Evolutionary conservation across 129 eudicot species (phyloP).

Genomic region (Escallonia herrerae): DNA sequence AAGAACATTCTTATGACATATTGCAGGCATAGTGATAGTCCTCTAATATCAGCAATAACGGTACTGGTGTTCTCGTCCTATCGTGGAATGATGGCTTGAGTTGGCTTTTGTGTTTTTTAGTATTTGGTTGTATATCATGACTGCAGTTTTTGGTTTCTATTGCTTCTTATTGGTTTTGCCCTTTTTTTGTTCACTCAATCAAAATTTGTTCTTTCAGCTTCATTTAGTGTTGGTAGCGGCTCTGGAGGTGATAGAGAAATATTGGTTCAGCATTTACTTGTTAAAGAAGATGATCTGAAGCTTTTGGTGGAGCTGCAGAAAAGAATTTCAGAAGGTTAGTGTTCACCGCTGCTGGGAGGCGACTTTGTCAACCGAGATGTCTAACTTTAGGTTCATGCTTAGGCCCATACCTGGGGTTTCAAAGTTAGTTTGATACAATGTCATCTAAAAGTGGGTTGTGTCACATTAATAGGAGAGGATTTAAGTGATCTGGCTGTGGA

Average conservation of each 20-base stretch:
- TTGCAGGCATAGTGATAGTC: neutral
- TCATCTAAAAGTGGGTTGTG: neutral
- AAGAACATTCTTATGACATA: too few species aligned
- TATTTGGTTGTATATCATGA: too few species aligned
- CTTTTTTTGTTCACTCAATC: neutral
- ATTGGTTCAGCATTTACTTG: constrained; percentile 63
- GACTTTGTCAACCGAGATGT: neutral
- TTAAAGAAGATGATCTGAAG: constrained; percentile 53
- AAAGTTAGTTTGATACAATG: neutral
- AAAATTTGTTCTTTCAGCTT: constrained; percentile 24
- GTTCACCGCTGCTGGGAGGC: neutral
- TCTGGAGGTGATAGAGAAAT: constrained; percentile 43
- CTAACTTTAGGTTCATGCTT: neutral
- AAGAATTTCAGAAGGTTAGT: constrained; percentile 37
- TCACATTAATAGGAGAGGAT: constrained; percentile 60
- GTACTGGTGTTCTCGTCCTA: neutral
- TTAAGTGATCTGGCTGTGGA: constrained; percentile 85
- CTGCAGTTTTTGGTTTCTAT: too few species aligned
- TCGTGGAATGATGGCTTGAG: neutral
- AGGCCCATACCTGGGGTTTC: neutral
- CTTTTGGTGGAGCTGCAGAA: constrained; percentile 54
- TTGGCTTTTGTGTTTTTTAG: neutral
- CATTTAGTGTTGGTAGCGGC: constrained; percentile 37
- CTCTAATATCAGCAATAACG: neutral
- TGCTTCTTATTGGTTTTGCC: neutral